These are phyloP conservation scores for Suillus placidus DNA, from an alignment of 768 basidiomycete genomes.

Conservation along the genomic window DNA sequence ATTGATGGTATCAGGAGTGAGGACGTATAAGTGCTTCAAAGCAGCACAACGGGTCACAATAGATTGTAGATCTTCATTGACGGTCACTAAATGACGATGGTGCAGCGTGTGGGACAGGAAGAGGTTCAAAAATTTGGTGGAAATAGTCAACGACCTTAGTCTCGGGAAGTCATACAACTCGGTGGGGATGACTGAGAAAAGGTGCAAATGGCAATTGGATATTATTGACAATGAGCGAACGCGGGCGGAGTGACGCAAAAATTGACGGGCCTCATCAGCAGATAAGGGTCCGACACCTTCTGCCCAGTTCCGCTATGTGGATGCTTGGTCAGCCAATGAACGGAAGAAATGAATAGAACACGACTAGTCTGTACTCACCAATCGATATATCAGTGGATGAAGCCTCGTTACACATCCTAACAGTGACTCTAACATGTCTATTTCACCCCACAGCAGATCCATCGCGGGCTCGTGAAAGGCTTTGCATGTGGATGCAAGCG, in stretches of 20 bases:
- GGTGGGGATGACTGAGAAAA: background rate
- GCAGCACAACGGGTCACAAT: background rate
- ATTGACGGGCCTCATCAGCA: background rate
- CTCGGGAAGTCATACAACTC: background rate
- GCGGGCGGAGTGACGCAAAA: background rate
- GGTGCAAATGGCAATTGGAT: background rate
- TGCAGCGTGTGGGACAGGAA: background rate
- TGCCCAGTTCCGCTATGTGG: background rate
- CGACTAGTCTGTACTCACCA: background rate
- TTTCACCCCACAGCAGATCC: background rate
- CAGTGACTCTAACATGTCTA: background rate
- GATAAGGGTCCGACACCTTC: background rate
- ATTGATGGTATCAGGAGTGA: rapidly evolving
- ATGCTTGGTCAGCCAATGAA: background rate
- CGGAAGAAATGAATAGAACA: background rate
- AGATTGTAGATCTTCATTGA: background rate
- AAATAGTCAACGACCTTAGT: background rate
- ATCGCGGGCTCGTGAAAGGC: background rate
- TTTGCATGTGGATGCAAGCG: conserved; percentile 59
- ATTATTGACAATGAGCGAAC: background rate
- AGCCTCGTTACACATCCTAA: background rate
- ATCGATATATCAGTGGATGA: background rate
- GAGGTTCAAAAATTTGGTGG: background rate
- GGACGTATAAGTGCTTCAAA: background rate
- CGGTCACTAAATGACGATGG: conserved; percentile 19